Base-by-base conservation (phyloP, 208 protist species). In the Sergeia podlipaevii region DNA sequence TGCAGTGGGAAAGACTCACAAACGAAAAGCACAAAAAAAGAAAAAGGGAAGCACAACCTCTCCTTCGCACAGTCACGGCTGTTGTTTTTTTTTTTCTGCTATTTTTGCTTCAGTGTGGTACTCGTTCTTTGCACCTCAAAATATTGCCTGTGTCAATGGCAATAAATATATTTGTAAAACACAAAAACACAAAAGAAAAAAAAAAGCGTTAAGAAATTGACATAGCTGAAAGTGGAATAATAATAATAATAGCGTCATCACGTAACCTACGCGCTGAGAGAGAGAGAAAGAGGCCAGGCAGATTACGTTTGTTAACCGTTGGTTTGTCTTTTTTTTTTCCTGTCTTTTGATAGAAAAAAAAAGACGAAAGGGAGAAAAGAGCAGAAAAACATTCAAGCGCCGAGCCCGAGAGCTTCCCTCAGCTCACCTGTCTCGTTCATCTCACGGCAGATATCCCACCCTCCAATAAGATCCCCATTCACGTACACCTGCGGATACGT, bases 401-500 rank as follows among this genome's bases (percentile, higher is more conserved):
- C 32, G 26, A 36, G 33, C 42, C 15, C 29, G 5, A 4, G 26
- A 17, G 26, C 26, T 17, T 15, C 10, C 21, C 45, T 87, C 4
- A 97, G 72, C 43, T 95, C 80, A 11, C 84, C 86, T 21, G 74
- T 64, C 37, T 94, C 87, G 30, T 90, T 55, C 3, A 97, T 52
- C 60, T 97, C 65, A 26, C 55, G 60, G 57, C 95, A 89, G 42
- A 97, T 87, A 63, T 97, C 94, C 61, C 70, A 87, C 26, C 94
- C 94, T 17, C 94, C 94, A 47, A 97, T 86, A 7, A 97, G 70
- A 60, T 97, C 78, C 15, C 94, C 94, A 62, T 97, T 83, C 1
- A 93, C 87, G 68, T 97, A 97, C 13, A 97, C 77, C 58, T 97
- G 94, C 27, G 94, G 94, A 65, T 82, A 97, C 32, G 94, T 97